Base-by-base conservation (phyloP, 108 stramenopile genomes). In the Cylindrotheca fusiformis region DNA sequence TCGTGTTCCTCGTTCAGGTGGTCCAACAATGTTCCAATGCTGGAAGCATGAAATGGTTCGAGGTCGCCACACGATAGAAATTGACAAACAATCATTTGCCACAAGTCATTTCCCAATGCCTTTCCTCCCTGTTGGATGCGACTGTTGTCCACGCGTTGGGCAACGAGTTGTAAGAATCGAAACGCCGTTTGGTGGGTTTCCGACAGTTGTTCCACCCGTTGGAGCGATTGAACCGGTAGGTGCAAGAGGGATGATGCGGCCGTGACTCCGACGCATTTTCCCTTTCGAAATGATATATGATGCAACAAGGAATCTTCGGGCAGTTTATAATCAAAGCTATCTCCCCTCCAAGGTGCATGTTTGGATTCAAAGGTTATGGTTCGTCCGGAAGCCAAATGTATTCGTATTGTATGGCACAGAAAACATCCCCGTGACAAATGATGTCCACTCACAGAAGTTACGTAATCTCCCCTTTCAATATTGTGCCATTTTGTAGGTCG, bases 321-420 rank as follows among this genome's bases (percentile, higher is more conserved):
- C 10, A 55, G 54, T 20, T 27, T n/a, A 27, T 55, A 27, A 8
- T 23, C 17, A 20, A 55, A 55, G 10, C 28, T 14, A 4, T 4
- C 21, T 26, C 54, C 54, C 26, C n/a, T 55, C 54, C 54, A 55
- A 4, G 54, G 54, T 20, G 27, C 54, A 27, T 55, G 54, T 18
- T 27, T 22, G 4, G 54, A 55, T n/a, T 55, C 24, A 27, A 55
- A 55, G 14, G 54, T 30, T 14, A 55, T 55, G 54, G 24, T 23
- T 5, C 54, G 54, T 26, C 54, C 54, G 5, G 54, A 55, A 14
- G 54, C 54, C 54, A 55, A 30, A 14, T 55, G 28, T 26, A 55
- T 30, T 30, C 31, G 54, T 17, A 55, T 27, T 26, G n/a, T 55
- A 20, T 55, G 54, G n/a, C 54, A 55, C 4, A 55, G 54, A 27